Conservation (phyloP, 352 stramenopile genomes). For the Globisporangium mamillatum region DNA sequence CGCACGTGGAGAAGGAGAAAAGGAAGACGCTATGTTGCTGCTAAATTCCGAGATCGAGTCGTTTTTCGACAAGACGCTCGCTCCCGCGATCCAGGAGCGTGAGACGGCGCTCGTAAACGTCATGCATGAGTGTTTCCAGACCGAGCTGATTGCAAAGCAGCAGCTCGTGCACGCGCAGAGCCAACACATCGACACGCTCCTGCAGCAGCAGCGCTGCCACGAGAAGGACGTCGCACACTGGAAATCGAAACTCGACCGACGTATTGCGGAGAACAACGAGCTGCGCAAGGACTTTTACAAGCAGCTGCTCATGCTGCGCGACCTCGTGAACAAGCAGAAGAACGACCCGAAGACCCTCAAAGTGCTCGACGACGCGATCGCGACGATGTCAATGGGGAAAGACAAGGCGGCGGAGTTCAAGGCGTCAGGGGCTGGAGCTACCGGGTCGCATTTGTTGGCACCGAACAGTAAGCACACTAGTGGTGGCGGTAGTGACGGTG, state of each 20-base stretch:
- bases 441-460: background rate
- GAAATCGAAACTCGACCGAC: constrained; percentile 59
- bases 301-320: constrained; percentile 66
- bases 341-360: constrained; percentile 46
- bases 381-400: constrained; percentile 18
- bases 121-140: constrained; percentile 51
- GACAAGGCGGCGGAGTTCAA: constrained; percentile 16
- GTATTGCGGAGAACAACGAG: constrained; percentile 58
- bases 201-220: constrained; percentile 12
- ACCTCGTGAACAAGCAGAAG: constrained; percentile 57
- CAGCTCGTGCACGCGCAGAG: constrained; percentile 16
- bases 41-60: constrained; percentile 27
- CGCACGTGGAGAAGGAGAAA: background rate
- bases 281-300: constrained; percentile 74
- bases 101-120: constrained; percentile 56
- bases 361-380: constrained; percentile 56
- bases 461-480: background rate
- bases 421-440: background rate
- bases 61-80: constrained; percentile 47
- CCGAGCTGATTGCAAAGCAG: constrained; percentile 37
- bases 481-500: background rate
- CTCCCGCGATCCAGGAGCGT: constrained; percentile 45
- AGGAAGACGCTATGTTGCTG: background rate
- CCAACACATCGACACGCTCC: constrained; percentile 23
- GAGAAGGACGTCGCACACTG: constrained; percentile 37